phyloP scores from a whole-genome alignment of 2,329 filamentous ascomycete genomes.

The Akanthomyces muscarius region DNA sequence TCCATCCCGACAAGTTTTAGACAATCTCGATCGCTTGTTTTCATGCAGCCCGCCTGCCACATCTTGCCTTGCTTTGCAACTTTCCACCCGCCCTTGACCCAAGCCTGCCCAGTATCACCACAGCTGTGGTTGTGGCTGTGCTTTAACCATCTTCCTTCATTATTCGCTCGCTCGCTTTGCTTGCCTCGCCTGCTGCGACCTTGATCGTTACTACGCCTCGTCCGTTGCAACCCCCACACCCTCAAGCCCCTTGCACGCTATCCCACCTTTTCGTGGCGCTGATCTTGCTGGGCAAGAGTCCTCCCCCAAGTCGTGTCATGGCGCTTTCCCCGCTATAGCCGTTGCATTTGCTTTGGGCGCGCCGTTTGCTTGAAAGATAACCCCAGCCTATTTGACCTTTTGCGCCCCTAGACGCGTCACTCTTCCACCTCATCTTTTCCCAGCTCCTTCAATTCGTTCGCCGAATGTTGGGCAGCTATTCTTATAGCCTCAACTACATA shows the following conservation, averaged over 20 bases:
- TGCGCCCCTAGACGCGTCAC: neutral
- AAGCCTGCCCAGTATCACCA: neutral
- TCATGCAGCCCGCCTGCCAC: neutral
- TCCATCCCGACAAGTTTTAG: slow-evolving; percentile 7
- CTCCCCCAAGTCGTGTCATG: neutral
- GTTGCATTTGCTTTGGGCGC: neutral
- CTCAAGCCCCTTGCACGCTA: neutral
- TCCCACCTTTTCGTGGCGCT: neutral
- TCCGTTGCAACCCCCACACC: neutral
- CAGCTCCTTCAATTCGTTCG: neutral
- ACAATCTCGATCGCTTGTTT: slow-evolving; percentile 11
- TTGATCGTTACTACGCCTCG: neutral
- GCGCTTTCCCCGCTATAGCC: neutral
- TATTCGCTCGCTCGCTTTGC: neutral
- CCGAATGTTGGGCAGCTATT: neutral
- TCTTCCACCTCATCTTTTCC: neutral
- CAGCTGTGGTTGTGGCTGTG: neutral
- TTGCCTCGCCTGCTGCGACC: neutral
- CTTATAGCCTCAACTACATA: neutral
- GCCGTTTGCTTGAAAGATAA: neutral
- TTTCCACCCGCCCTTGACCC: neutral
- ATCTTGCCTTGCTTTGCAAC: neutral
- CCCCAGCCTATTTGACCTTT: neutral
- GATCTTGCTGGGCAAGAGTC: neutral
- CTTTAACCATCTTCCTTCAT: neutral